Conservation (phyloP, 129 eudicot species). For the Helianthus annuus region DNA sequence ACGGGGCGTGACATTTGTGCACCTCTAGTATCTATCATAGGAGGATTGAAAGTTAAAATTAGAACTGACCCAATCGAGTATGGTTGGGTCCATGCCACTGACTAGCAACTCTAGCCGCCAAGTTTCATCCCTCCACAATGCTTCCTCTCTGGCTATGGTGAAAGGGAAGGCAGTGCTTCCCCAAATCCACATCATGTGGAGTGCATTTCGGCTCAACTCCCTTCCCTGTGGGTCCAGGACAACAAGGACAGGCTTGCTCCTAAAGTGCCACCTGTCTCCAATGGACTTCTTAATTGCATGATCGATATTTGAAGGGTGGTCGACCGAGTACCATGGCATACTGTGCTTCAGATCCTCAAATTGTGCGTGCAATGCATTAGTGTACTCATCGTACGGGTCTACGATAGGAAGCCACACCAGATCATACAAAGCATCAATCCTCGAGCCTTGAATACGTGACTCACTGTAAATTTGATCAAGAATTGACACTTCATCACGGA, state of each 20-base stretch:
- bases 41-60: not conserved
- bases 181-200: conserved; percentile 75
- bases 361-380: conserved; percentile 32
- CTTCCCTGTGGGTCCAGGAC: conserved; percentile 62
- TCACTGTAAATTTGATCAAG: conserved; percentile 54
- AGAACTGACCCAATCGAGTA: conserved; percentile 47
- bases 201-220: conserved; percentile 55
- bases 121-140: conserved; percentile 57
- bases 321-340: conserved; percentile 67
- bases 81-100: conserved; percentile 49
- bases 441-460: conserved; percentile 39
- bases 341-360: conserved; percentile 39
- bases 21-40: not conserved
- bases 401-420: conserved; percentile 59
- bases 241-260: conserved; percentile 56
- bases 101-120: conserved; percentile 67
- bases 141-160: conserved; percentile 44
- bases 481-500: conserved; percentile 45
- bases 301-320: conserved; percentile 48
- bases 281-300: conserved; percentile 39
- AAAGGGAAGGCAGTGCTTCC: conserved; percentile 62
- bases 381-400: conserved; percentile 41
- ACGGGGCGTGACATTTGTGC: no score
- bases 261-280: conserved; percentile 57
- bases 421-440: conserved; percentile 46